Evolutionary conservation across 352 stramenopile species (phyloP), one percentile per base, ranked within the genome.

Genomic region (Plasmopara viticola): DNA sequence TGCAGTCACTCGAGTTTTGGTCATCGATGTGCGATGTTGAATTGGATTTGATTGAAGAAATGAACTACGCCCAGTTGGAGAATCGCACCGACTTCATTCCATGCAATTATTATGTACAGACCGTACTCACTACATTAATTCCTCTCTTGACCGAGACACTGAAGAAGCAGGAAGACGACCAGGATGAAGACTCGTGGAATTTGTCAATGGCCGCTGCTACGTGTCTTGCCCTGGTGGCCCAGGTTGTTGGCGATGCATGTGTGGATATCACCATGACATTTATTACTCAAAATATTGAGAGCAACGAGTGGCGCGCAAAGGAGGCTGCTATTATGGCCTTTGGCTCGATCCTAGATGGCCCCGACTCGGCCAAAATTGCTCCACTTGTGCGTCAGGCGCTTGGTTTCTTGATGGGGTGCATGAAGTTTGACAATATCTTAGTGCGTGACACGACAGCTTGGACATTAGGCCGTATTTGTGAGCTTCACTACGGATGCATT

Each of bases 1-100:
- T 97, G 30, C 81, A 97, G 64, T 96, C 95, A 38, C 94, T 99
- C 57, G 96, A 99, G 74, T 98, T 99, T 62, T 99, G 96, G 96
- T 96, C 78, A 45, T 97, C 95, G 14, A 90, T 99, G 55, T 97
- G 87, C 62, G 95, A 98, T 54, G 89, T 97, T 17, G 96, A 99
- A 60, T 73, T 96, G 35, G 91, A 98, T 31, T 66, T 97, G 39
- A 78, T 97, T 9, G 90, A 97, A 28, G 85, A 98, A 56, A 87
- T 90, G 53, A 74, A 83, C 18, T 95, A 98, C 56, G 78, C 74
- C 14, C 66, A 85, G 60, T 51, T 85, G 17, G 72, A 85, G 35
- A 73, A 64, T 12, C 55, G 68, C 37, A 62, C 66, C 15, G 66
- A 83, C 42, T 60, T 65, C 14, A 80, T 89, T 15, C 68, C 77